These are phyloP conservation scores for Retiboletus fuscus DNA, from an alignment of 1,284 basidiomycete species.

Conservation along the genomic window DNA sequence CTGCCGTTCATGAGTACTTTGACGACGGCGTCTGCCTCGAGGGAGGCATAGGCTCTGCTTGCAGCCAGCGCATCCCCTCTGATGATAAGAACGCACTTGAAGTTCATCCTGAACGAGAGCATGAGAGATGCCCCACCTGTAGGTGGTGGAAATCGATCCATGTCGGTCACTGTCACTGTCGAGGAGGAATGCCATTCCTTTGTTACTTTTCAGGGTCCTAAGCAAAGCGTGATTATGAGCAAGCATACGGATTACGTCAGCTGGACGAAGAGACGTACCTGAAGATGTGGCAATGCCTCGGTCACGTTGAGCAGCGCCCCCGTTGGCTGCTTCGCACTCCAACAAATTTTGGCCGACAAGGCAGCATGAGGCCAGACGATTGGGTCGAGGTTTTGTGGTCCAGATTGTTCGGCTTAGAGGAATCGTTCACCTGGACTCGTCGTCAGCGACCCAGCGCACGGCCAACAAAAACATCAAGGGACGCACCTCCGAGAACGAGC, in stretches of 20 bases:
- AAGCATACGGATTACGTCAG: slow-evolving; percentile 39
- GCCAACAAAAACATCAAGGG: not conserved
- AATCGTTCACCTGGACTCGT: slow-evolving; percentile 52
- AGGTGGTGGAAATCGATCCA: slow-evolving; percentile 57
- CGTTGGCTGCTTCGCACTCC: slow-evolving; percentile 63
- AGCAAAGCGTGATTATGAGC: slow-evolving; percentile 39
- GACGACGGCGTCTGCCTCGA: slow-evolving; percentile 86
- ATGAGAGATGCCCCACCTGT: slow-evolving; percentile 79
- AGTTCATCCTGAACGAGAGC: slow-evolving; percentile 76
- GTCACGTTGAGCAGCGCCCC: slow-evolving; percentile 58
- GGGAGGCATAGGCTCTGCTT: slow-evolving; percentile 80
- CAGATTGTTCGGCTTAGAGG: slow-evolving; percentile 70
- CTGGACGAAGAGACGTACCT: slow-evolving; percentile 49
- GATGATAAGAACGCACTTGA: slow-evolving; percentile 73
- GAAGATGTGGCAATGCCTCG: slow-evolving; percentile 79
- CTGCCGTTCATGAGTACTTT: slow-evolving; percentile 70
- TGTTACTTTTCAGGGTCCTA: not conserved
- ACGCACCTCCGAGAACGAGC: slow-evolving; percentile 63
- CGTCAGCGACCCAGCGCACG: not conserved
- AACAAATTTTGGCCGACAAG: slow-evolving; percentile 70
- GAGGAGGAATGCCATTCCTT: not conserved
- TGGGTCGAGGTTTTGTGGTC: slow-evolving; percentile 63
- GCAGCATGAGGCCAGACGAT: slow-evolving; percentile 74
- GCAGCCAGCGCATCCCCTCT: slow-evolving; percentile 85
- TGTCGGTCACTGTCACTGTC: slow-evolving; percentile 21